Base-by-base conservation (phyloP, 345 rosid species). In the Aegle marmelos region DNA sequence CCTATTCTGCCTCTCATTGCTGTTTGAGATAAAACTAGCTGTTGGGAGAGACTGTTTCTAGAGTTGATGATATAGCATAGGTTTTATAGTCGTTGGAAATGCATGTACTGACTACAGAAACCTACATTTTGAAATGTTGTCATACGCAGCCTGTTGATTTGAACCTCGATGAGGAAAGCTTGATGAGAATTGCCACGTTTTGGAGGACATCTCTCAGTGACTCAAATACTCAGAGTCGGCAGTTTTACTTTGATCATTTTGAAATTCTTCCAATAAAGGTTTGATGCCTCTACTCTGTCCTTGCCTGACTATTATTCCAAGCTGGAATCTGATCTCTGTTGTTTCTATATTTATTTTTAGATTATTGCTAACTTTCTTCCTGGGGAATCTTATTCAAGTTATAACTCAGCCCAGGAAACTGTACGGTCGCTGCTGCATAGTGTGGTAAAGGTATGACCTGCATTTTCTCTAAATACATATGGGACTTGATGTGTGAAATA, bases 251-350 rank as follows among this genome's bases (percentile, higher is more conserved):
- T 81, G 97, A 95, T 81, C 87, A 93, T 87, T 92, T 95, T 88
- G 98, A 93, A 88, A 88, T 93, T 82, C 99, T 93, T 78, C 99
- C 99, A 10, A 81, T 95, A 78, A 95, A 92, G 99, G 99, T 93
- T 83, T 72, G 82, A 68, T 45, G 72, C 65, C 82, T 77, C 70
- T 75, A 27, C 73, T 14, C 65, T 21, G n/a, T 16, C 64, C 30
- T 54, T 50, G 9, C 74, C 68, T 65, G 65, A 69, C 19, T 60
- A 24, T 58, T 58, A 64, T 70, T 45, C 24, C 63, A 73, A 58
- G 39, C 71, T 79, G 56, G 60, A 76, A 68, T 73, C 73, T 75
- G 61, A 81, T 65, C 9, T 73, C 59, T 78, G 72, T 80, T 78
- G 70, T 84, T 76, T 75, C 27, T 80, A 21, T 68, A 10, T 71